Conservation (phyloP, 345 rosid genomes). For the Gossypioides kirkii region DNA sequence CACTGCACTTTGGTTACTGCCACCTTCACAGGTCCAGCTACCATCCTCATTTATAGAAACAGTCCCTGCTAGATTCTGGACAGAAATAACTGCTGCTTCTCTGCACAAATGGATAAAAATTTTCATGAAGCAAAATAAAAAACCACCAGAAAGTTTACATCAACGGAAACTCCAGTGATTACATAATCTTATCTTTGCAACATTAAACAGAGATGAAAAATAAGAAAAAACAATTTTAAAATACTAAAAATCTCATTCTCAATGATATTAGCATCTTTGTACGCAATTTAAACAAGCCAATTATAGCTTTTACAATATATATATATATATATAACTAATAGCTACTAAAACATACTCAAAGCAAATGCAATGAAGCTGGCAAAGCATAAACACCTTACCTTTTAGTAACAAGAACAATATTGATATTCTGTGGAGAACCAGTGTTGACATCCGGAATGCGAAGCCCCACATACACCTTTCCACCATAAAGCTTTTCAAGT, state of each 20-base stretch:
- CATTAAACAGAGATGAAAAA: background rate
- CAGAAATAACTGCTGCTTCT: slow-evolving; percentile 62
- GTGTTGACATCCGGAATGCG: slow-evolving; percentile 86
- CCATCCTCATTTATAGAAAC: slow-evolving; percentile 61
- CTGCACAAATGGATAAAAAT: slow-evolving; percentile 27
- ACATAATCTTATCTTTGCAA: background rate
- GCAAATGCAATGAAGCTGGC: background rate
- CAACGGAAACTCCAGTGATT: background rate
- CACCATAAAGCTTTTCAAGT: slow-evolving; percentile 79
- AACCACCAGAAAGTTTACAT: background rate
- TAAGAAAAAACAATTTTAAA: background rate
- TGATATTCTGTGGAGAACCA: slow-evolving; percentile 63
- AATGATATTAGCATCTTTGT: background rate
- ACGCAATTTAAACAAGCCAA: background rate
- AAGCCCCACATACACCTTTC: slow-evolving; percentile 80
- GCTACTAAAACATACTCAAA: background rate
- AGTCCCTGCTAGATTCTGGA: slow-evolving; percentile 65
- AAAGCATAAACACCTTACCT: slow-evolving; percentile 30
- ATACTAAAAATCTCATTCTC: background rate
- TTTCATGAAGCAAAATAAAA: background rate
- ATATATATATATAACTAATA: background rate
- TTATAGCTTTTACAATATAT: too few relatives aligned
- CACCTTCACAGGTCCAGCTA: slow-evolving; percentile 68
- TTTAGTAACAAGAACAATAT: slow-evolving; percentile 63
- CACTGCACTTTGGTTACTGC: slow-evolving; percentile 35